Base-by-base conservation (phyloP, 352 stramenopile species). In the Hyaloperonospora arabidopsidis region DNA sequence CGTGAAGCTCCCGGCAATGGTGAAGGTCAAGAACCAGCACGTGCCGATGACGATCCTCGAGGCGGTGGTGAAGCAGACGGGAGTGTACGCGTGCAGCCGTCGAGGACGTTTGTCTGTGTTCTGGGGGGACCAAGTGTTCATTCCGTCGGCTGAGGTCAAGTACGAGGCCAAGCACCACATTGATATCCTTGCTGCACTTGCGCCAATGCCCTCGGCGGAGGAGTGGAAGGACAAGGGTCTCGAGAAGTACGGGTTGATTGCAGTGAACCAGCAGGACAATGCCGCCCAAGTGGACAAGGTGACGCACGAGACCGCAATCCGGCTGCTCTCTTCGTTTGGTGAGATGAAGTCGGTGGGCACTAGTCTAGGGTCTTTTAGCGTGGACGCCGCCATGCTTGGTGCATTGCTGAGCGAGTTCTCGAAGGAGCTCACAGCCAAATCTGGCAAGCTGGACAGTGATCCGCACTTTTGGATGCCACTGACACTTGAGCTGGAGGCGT, bases 81-180 rank as follows among this genome's bases (percentile, higher is more conserved):
- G 95, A 51, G 93, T 98, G 52, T 99, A 99, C 67, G 95, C 94
- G 18, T 85, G 87, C 19, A 97, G 84, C 55, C 90, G 96, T 32
- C 80, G 79, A n/a, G 95, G 95, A 43, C 89, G 96, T 17, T 72
- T 98, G 14, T 97, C 85, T 11, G 96, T 99, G 5, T 99, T 97
- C 70, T 99, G 96, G 96, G 96, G 96, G 32, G 96, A 99, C 74
- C 96, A 99, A 77, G 94, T 99, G 22, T 98, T 98, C 74, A 94
- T 99, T 55, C 95, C 96, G 14, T 97, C 89, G 22, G 88, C 87
- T 11, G 63, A 79, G 13, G 95, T 97, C 57, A 76, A 93, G 54
- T 98, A 98, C 81, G 72, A 74, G 48, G 84, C 92, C n/a, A 93
- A 88, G 43, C 88, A 98, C 67, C 95, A 98, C 75, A 95, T 97